These are phyloP conservation scores for Eucalyptus polyanthemos DNA, from an alignment of 345 rosid species.

Conservation along the genomic window DNA sequence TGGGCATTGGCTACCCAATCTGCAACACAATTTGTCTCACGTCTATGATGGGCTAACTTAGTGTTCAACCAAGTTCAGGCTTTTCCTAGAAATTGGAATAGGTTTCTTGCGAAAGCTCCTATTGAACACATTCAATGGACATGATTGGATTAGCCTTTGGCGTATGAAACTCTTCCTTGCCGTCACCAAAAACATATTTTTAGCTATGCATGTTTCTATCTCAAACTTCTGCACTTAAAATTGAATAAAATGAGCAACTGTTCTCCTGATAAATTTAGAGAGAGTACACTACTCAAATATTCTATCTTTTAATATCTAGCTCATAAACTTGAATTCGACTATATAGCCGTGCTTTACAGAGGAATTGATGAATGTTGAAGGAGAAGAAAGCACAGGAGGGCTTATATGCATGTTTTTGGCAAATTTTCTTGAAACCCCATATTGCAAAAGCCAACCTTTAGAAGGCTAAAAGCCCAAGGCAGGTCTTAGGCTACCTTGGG, in stretches of 20 bases:
- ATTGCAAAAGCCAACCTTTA: no score
- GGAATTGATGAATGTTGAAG: background rate
- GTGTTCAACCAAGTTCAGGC: slow-evolving; percentile 54
- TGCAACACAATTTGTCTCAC: no score
- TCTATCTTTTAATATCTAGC: background rate
- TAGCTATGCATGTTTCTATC: background rate
- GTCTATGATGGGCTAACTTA: no score
- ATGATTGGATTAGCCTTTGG: slow-evolving; percentile 14
- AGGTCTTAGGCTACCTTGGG: no score
- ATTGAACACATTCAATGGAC: background rate
- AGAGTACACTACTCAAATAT: background rate
- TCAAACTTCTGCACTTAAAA: no score
- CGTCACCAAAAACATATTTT: slow-evolving; percentile 6
- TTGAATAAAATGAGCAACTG: background rate
- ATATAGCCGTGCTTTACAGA: background rate
- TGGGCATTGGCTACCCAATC: rapidly evolving
- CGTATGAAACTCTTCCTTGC: slow-evolving; percentile 13
- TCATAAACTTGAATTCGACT: background rate
- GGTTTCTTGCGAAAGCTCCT: slow-evolving; percentile 32
- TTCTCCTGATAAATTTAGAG: background rate
- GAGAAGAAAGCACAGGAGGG: background rate
- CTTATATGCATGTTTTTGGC: no score
- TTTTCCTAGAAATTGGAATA: slow-evolving; percentile 60
- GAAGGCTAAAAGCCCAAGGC: no score
- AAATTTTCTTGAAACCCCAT: no score